Base-by-base conservation (phyloP, 2,329 filamentous ascomycete species). In the Diplodia corticola region DNA sequence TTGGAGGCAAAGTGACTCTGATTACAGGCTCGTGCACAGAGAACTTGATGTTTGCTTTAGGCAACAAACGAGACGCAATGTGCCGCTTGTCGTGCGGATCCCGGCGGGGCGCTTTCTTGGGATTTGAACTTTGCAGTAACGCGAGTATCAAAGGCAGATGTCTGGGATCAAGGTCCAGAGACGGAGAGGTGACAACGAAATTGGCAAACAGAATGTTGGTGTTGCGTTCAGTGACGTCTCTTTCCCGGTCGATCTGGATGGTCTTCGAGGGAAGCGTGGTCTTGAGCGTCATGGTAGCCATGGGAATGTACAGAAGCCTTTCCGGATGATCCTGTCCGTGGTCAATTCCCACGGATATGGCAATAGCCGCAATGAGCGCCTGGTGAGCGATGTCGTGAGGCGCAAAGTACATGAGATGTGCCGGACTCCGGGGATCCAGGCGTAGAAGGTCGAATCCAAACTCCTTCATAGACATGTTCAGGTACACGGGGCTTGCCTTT, bases 331-430 rank as follows among this genome's bases (percentile, higher is more conserved):
- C 91, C 30, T 89, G 87, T n/a, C 92, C 92, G 75, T 97, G 93
- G 73, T 97, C 93, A 40, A 99, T 84, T 46, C 93, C 95, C 66
- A 98, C 85, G 0, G 94, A 94, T 65, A 99, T 91, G 0, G 95
- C 97, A 48, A 99, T 88, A 3, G 93, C 95, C 20, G 94, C 95
- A 24, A 95, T 86, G 40, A 99, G 84, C 12, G 93, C 95, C 81
- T 99, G 94, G 76, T 99, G 95, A 13, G 95, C 95, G 73, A 97
- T 89, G 75, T 97, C 95, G 68, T 92, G 90, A 24, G 90, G 88
- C 2, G 93, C 91, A 75, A 99, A 99, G 78, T 99, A 98, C 95
- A 98, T 99, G 69, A 95, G 89, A 82, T 99, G 95, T 0, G 94
- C 93, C 0, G 95, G 93, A 17, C 93, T 97, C 72, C 92, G 94